Conservation (phyloP, 2,329 filamentous ascomycete genomes). For the Calonectria ilicicola region DNA sequence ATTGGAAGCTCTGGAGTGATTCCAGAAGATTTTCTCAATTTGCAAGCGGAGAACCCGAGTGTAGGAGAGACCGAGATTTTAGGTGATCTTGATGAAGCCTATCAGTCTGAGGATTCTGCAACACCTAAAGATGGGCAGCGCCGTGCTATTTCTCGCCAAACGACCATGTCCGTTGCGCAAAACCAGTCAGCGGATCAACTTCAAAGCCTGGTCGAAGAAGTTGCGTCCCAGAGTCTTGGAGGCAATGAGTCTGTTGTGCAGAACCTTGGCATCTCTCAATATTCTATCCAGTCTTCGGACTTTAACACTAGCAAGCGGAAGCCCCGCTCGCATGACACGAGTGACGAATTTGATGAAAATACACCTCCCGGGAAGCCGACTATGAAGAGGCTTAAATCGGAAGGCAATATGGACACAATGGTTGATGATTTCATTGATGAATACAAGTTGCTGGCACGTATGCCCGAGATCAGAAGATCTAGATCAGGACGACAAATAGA, state of each 20-base stretch:
- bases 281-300: constrained; percentile 45
- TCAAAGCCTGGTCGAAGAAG: constrained; percentile 64
- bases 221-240: constrained; percentile 67
- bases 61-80: constrained; percentile 55
- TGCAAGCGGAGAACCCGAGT: constrained; percentile 57
- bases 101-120: constrained; percentile 58
- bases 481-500: constrained; percentile 70
- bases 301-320: constrained; percentile 69
- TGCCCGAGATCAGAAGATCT: constrained; percentile 62
- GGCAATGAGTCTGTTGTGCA: constrained; percentile 53
- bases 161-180: constrained; percentile 54
- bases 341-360: constrained; percentile 62
- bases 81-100: constrained; percentile 55
- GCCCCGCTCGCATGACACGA: constrained; percentile 59
- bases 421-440: constrained; percentile 55
- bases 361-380: constrained; percentile 56
- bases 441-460: constrained; percentile 58
- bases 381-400: constrained; percentile 68
- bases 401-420: constrained; percentile 53
- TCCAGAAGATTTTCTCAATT: constrained; percentile 60
- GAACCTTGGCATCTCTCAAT: constrained; percentile 34
- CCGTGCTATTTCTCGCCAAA: constrained; percentile 36
- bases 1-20: constrained; percentile 66
- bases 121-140: constrained; percentile 43
- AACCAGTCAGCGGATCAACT: constrained; percentile 61